phyloP scores from a whole-genome alignment of 306 rosid species.

The Vicia faba region DNA sequence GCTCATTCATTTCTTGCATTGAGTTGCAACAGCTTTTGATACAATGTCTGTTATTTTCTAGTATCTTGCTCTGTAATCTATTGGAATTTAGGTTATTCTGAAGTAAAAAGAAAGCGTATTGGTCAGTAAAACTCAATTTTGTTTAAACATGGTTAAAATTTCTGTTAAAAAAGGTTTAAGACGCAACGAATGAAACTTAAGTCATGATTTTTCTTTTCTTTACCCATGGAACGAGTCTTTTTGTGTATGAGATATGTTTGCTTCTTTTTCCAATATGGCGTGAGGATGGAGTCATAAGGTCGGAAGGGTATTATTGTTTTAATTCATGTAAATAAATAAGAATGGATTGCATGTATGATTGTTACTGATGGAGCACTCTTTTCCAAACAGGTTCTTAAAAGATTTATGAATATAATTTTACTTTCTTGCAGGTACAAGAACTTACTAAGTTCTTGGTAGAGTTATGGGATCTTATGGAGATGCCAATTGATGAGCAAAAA shows the following conservation, averaged over 20 bases:
- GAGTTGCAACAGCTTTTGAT: constrained; percentile 1
- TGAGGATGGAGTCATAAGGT: too few species aligned
- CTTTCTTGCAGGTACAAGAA: constrained; percentile 58
- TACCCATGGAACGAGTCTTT: not conserved
- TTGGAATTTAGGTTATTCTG: constrained; percentile 12
- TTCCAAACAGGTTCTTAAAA: constrained; percentile 17
- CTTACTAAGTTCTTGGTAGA: constrained; percentile 56
- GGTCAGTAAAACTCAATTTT: too few species aligned
- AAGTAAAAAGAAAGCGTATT: constrained; percentile 12
- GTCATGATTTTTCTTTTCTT: not conserved
- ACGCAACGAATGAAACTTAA: constrained; percentile 8
- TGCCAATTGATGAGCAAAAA: too few species aligned
- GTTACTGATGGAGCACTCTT: constrained; percentile 9
- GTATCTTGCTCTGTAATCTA: constrained; percentile 25
- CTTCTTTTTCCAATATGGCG: not conserved
- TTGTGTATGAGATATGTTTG: constrained; percentile 8
- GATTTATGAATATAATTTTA: constrained; percentile 29
- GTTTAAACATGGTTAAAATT: not conserved
- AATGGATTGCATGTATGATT: constrained; percentile 21
- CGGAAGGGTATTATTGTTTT: not conserved
- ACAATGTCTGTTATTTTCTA: constrained; percentile 16
- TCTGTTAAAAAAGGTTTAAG: not conserved
- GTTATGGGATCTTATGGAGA: too few species aligned
- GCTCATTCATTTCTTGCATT: constrained; percentile 13
- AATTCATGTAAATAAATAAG: not conserved